Conservation (phyloP, 768 basidiomycete genomes). For the Mycena vitilis region DNA sequence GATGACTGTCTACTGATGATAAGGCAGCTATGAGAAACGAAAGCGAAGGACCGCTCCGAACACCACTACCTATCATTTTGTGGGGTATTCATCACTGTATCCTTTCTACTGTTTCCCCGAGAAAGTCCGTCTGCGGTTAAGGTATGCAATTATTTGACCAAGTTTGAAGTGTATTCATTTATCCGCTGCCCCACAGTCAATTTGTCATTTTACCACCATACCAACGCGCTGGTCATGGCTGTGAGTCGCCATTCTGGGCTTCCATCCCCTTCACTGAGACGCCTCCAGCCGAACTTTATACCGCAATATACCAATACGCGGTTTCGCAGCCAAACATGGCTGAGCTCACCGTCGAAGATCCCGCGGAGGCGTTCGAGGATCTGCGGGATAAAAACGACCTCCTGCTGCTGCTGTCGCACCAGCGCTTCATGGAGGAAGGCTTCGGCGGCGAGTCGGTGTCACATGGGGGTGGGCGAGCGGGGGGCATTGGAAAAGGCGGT, state of each 20-base stretch:
- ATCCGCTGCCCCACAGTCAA: slow-evolving; percentile 70
- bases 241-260: slow-evolving; percentile 56
- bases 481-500: slow-evolving; percentile 53
- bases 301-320: slow-evolving; percentile 83
- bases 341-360: slow-evolving; percentile 98
- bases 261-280: slow-evolving; percentile 1
- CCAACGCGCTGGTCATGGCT: slow-evolving; percentile 91
- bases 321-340: slow-evolving; percentile 74
- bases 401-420: slow-evolving; percentile 73
- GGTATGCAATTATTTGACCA: slow-evolving; percentile 56
- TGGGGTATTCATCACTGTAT: slow-evolving; percentile 94
- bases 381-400: slow-evolving; percentile 94
- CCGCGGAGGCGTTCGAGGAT: slow-evolving; percentile 97
- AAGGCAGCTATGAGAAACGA: slow-evolving; percentile 83
- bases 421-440: slow-evolving; percentile 77
- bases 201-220: slow-evolving; percentile 94
- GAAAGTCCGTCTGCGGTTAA: slow-evolving; percentile 85
- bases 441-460: slow-evolving; percentile 62
- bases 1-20: background rate
- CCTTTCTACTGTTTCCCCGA: slow-evolving; percentile 98
- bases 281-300: slow-evolving; percentile 83
- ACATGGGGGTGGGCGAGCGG: slow-evolving; percentile 63
- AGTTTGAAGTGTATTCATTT: background rate
- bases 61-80: slow-evolving; percentile 84
- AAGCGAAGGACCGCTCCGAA: slow-evolving; percentile 64